These are phyloP conservation scores for Phaeosphaeria sp. DNA, from an alignment of 2,329 filamentous ascomycete genomes.

Conservation along the genomic window DNA sequence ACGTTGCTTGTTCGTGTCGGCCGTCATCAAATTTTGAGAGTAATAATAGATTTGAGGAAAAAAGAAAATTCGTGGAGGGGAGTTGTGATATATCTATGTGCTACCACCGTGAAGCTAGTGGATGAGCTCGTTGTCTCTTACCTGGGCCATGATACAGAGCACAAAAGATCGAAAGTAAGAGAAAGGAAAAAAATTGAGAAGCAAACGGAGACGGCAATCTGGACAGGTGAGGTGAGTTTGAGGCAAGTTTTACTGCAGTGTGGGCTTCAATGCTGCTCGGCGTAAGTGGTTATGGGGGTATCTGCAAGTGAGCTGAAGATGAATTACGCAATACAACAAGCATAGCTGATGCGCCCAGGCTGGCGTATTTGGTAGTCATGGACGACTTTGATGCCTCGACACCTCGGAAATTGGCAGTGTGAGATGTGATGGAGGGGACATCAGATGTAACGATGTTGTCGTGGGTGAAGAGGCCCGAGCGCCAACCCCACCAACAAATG, in stretches of 20 bases:
- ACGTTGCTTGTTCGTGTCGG: not conserved
- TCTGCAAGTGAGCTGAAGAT: not conserved
- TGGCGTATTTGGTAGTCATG: not conserved
- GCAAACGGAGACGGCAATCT: not conserved
- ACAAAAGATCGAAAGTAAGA: not conserved
- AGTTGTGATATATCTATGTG: not conserved
- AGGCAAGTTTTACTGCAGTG: not conserved
- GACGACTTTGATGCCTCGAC: not conserved
- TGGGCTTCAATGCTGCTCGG: not conserved
- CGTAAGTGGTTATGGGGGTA: not conserved
- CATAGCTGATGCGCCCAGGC: not conserved
- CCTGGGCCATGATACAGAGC: not conserved
- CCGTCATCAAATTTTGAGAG: not conserved
- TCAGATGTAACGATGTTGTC: not conserved
- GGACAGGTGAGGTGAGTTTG: not conserved
- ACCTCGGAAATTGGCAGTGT: not conserved
- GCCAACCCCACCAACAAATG: slow-evolving; percentile 4
- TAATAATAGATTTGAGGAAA: not conserved
- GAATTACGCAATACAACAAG: too few relatives aligned
- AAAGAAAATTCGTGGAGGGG: not conserved
- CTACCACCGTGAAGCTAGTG: not conserved
- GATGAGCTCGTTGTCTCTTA: not conserved
- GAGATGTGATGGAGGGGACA: not conserved
- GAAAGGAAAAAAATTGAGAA: too few relatives aligned
- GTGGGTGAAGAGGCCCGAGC: not conserved